Conservation (phyloP, 805 yeast species). For the Suhomyces faveliae region DNA sequence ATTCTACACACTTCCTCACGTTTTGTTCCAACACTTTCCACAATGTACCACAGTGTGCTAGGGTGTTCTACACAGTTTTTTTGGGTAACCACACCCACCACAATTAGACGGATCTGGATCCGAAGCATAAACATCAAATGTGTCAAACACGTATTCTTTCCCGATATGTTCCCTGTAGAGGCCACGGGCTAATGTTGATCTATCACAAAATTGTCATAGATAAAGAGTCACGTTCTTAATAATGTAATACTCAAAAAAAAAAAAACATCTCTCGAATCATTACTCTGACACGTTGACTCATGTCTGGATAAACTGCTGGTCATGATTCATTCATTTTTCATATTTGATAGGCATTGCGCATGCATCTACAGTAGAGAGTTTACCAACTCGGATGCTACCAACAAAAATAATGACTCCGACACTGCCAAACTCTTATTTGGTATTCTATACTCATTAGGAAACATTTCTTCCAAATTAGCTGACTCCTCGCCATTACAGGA, state of each 20-base stretch:
- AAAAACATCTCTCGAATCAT: not conserved
- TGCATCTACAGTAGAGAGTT: slow-evolving; percentile 80
- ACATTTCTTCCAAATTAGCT: slow-evolving; percentile 59
- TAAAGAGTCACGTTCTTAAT: not conserved
- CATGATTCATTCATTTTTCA: slow-evolving; percentile 82
- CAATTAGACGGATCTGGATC: not conserved
- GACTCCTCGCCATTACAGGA: slow-evolving; percentile 14
- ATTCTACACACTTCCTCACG: not conserved
- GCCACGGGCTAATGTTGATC: not conserved
- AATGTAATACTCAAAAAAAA: not conserved
- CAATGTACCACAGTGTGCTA: not conserved
- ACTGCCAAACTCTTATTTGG: slow-evolving; percentile 84
- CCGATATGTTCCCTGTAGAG: not conserved
- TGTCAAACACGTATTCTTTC: not conserved
- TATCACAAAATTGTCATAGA: not conserved
- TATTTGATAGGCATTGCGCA: slow-evolving; percentile 87
- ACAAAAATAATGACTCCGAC: slow-evolving; percentile 62
- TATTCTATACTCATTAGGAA: slow-evolving; percentile 72
- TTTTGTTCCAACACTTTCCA: slow-evolving; percentile 1
- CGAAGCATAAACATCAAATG: not conserved
- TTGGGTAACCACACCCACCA: not conserved
- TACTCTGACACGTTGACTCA: not conserved
- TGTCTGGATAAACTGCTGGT: slow-evolving; percentile 25
- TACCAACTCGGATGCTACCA: slow-evolving; percentile 26
- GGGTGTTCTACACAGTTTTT: not conserved